Evolutionary conservation across 441 rosid species (phyloP).

Genomic region (Brassica hybrid): DNA sequence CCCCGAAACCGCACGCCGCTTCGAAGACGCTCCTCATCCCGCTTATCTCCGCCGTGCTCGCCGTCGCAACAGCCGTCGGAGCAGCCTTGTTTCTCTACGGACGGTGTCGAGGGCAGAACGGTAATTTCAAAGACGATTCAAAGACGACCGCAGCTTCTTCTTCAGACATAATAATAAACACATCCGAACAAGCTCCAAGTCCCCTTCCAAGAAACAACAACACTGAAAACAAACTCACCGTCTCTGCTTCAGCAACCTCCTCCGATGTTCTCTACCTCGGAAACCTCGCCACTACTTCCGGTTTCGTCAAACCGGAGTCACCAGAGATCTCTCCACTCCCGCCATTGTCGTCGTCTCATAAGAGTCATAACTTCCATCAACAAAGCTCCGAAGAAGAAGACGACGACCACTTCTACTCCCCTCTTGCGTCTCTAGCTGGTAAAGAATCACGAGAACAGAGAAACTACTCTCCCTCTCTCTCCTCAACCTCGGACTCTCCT

Average conservation of each 20-base stretch:
- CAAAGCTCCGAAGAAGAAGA: slow-evolving; percentile 43
- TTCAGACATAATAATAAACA: slow-evolving; percentile 38
- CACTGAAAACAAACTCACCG: slow-evolving; percentile 39
- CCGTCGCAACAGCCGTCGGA: slow-evolving; percentile 48
- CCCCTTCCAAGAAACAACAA: slow-evolving; percentile 30
- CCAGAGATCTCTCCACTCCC: slow-evolving; percentile 94
- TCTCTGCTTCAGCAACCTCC: slow-evolving; percentile 42
- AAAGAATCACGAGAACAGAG: slow-evolving; percentile 61
- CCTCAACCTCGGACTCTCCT: slow-evolving; percentile 72
- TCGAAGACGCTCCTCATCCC: slow-evolving; percentile 61
- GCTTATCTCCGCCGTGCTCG: slow-evolving; percentile 59
- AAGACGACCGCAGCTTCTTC: slow-evolving; percentile 53
- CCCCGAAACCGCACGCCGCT: slow-evolving; percentile 47
- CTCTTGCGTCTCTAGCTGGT: slow-evolving; percentile 64
- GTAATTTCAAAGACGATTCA: slow-evolving; percentile 36
- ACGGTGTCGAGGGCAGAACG: slow-evolving; percentile 45
- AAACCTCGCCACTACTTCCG: slow-evolving; percentile 64
- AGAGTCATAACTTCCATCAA: slow-evolving; percentile 36
- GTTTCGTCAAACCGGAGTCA: slow-evolving; percentile 68
- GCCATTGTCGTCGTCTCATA: slow-evolving; percentile 51
- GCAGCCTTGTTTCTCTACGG: slow-evolving; percentile 54
- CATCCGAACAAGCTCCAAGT: slow-evolving; percentile 35
- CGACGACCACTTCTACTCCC: slow-evolving; percentile 86
- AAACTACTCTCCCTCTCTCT: slow-evolving; percentile 50
- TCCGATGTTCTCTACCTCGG: slow-evolving; percentile 47